Evolutionary conservation across 2,329 filamentous ascomycete genomes (phyloP).

Genomic region (Alternaria brassicae): DNA sequence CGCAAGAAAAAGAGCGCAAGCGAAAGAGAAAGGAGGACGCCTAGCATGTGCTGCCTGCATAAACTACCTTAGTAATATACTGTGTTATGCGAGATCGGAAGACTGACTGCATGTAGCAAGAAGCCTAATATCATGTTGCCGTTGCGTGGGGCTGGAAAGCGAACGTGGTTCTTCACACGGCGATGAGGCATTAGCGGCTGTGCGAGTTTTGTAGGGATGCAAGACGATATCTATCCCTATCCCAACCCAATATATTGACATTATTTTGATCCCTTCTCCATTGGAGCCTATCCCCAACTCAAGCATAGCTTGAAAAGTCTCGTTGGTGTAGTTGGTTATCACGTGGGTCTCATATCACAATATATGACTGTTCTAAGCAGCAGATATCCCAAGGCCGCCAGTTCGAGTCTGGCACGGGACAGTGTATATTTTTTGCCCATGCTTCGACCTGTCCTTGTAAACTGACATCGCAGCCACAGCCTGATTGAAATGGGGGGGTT

Average conservation of each 20-base stretch:
- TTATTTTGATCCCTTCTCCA: too few relatives aligned
- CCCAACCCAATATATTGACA: neutral
- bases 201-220: neutral
- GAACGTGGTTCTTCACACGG: neutral
- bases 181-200: neutral
- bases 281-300: too few relatives aligned
- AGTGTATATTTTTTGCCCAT: conserved; percentile 9
- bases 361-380: conserved; percentile 31
- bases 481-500: neutral
- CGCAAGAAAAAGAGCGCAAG: neutral
- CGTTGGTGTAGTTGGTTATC: conserved; percentile 43
- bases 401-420: conserved; percentile 40
- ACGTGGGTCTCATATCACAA: conserved; percentile 41
- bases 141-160: neutral
- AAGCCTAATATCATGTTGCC: neutral
- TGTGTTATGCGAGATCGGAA: neutral
- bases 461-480: neutral
- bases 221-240: neutral
- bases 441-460: neutral
- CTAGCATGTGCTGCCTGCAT: neutral
- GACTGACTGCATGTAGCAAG: neutral
- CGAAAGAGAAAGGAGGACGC: neutral
- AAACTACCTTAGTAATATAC: neutral
- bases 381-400: conserved; percentile 40
- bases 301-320: conserved; percentile 14